Base-by-base conservation (phyloP, 1,284 basidiomycete genomes). In the Inonotus obliquus region DNA sequence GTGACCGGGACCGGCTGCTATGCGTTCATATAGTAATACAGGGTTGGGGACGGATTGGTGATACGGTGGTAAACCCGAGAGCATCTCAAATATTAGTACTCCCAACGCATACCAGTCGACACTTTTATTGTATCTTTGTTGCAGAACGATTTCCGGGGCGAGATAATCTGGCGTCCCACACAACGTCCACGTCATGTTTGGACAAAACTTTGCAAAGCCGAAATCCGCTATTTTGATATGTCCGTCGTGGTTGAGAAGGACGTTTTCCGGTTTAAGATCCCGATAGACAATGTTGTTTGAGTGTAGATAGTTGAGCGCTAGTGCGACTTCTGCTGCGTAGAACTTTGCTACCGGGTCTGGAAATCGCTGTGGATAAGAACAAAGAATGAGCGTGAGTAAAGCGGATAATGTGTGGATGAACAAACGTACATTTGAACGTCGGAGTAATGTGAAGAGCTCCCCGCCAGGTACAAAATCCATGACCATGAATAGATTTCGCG, bases 391-490 rank as follows among this genome's bases (percentile, higher is more conserved):
- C 17, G 41, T 6, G 9, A 21, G 39, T 35, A 51, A 25, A 3
- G 11, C 14, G 25, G 17, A 44, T 44, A 17, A 44, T 21, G 6
- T 39, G 32, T 25, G 51, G 13, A 39, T 14, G 9, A 23, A 17
- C 35, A 41, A 51, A 25, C 64, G 37, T 47, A 94, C 94, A 73
- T 92, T 92, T 55, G 92, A 94, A 76, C 94, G 84, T 63, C 95
- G 83, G 63, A 98, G 75, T 49, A 97, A 83, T 52, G 91, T 92
- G 73, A 99, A 99, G 6, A 99, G 80, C 75, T 99, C 96, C 19
- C 96, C 96, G 21, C 96, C 96, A 0, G 95, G 94, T 3, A 99
- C 96, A 72, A 98, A 99, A 76, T 99, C 97, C 96, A 99, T 98
- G 62, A 99, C 96, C 95, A 99, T 98, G 80, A 97, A 99, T 13